phyloP scores from a whole-genome alignment of 179 eudicot species.

The Heliamphora pulchella region DNA sequence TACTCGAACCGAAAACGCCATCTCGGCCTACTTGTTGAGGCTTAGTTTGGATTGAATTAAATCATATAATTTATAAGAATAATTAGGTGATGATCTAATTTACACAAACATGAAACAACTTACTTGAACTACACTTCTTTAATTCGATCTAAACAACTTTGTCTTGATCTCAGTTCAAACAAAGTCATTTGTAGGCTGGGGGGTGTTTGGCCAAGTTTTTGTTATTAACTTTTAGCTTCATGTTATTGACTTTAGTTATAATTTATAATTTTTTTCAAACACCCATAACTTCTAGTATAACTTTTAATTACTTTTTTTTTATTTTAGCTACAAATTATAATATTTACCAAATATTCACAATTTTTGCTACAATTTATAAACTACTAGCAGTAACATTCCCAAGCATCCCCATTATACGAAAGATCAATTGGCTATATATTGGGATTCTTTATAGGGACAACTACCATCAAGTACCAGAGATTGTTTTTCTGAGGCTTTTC shows the following conservation, averaged over 20 bases:
- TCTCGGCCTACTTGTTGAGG: constrained; percentile 22
- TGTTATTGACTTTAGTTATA: too few species aligned
- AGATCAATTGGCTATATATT: neutral
- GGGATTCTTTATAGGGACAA: constrained; percentile 14
- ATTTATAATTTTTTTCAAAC: too few species aligned
- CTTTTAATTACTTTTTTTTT: too few species aligned
- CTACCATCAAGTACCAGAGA: constrained; percentile 15
- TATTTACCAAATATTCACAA: too few species aligned
- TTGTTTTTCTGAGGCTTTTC: constrained; percentile 18
- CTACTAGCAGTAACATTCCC: too few species aligned
- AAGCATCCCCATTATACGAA: too few species aligned
- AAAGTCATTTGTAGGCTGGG: constrained; percentile 17
- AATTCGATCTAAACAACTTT: constrained; percentile 11
- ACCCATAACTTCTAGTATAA: too few species aligned
- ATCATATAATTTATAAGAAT: neutral
- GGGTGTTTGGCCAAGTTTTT: too few species aligned
- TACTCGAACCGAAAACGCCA: constrained; percentile 8
- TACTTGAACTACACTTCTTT: constrained; percentile 18
- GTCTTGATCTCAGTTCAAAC: constrained; percentile 23
- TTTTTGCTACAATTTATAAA: too few species aligned
- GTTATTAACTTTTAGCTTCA: too few species aligned
- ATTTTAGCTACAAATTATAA: too few species aligned
- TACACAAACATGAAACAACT: constrained; percentile 15
- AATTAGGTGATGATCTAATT: constrained; percentile 11
- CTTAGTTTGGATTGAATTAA: neutral